A percentile compares a stretch with the other conserved stretches of the same genome.
Evolutionary conservation across 1,284 basidiomycete species (phyloP).

Genomic region (Wallemia ichthyophaga): DNA sequence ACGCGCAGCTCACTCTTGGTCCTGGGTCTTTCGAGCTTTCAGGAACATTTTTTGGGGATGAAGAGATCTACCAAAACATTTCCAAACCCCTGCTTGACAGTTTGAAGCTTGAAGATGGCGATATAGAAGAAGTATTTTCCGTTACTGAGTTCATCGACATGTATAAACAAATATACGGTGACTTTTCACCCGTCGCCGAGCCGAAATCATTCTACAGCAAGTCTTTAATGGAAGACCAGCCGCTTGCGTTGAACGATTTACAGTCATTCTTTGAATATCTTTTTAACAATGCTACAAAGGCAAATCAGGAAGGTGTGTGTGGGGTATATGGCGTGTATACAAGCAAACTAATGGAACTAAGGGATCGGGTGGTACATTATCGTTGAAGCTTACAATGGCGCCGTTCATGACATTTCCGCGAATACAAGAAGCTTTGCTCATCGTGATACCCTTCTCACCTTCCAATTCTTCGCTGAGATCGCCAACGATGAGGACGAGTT

Average conservation of each 20-base stretch:
- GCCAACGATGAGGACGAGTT: slow-evolving; percentile 2
- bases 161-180: not conserved
- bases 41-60: not conserved
- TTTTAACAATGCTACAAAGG: not conserved
- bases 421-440: slow-evolving; percentile 11
- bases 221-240: not conserved
- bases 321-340: too few relatives aligned
- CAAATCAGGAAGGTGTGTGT: too few relatives aligned
- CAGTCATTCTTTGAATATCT: not conserved
- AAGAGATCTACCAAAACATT: not conserved
- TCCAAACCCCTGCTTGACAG: not conserved
- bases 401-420: slow-evolving; percentile 9
- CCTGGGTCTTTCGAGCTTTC: not conserved
- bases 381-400: slow-evolving; percentile 6
- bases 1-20: not conserved
- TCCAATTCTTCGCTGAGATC: slow-evolving; percentile 13
- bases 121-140: not conserved
- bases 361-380: not conserved
- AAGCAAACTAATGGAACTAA: not conserved
- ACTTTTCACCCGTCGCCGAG: not conserved
- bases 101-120: not conserved
- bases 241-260: not conserved
- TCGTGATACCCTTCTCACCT: slow-evolving; percentile 11
- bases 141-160: not conserved
- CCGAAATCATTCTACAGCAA: not conserved